Evolutionary conservation across 1,284 basidiomycete species (phyloP).

Genomic region (Xerocomus cyaneibrunnescens): DNA sequence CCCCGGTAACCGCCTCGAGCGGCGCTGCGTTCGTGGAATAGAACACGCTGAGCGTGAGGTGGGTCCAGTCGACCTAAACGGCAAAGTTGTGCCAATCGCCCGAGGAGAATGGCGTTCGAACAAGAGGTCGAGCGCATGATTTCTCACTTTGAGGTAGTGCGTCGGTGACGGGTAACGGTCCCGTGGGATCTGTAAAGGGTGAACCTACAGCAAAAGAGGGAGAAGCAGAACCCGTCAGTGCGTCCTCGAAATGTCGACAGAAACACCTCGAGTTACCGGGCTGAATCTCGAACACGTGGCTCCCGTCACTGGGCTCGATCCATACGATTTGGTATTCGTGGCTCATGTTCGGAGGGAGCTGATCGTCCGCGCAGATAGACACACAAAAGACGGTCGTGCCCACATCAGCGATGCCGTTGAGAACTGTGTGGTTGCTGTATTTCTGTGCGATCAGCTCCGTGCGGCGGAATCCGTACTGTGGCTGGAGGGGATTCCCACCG

Average conservation of each 20-base stretch:
- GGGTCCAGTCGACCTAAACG: slow-evolving; percentile 55
- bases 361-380: slow-evolving; percentile 48
- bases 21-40: slow-evolving; percentile 45
- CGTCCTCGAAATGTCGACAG: neutral
- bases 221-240: too few species aligned
- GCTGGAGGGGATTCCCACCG: slow-evolving; percentile 47
- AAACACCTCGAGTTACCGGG: slow-evolving; percentile 38
- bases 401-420: slow-evolving; percentile 44
- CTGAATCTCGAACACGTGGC: slow-evolving; percentile 57
- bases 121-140: slow-evolving; percentile 52
- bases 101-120: slow-evolving; percentile 48
- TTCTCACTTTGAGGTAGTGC: slow-evolving; percentile 50
- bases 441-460: slow-evolving; percentile 57
- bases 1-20: slow-evolving; percentile 43
- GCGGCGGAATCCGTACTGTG: slow-evolving; percentile 57
- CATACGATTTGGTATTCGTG: slow-evolving; percentile 67
- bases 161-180: slow-evolving; percentile 40
- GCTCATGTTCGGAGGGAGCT: slow-evolving; percentile 46
- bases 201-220: slow-evolving; percentile 39
- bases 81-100: slow-evolving; percentile 61
- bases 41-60: slow-evolving; percentile 47
- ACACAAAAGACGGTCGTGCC: slow-evolving; percentile 55
- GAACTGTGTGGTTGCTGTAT: slow-evolving; percentile 39
- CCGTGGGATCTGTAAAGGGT: slow-evolving; percentile 53
- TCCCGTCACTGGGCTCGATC: slow-evolving; percentile 57